Conservation (phyloP, 2,329 filamentous ascomycete species). For the Penicillium palitans region DNA sequence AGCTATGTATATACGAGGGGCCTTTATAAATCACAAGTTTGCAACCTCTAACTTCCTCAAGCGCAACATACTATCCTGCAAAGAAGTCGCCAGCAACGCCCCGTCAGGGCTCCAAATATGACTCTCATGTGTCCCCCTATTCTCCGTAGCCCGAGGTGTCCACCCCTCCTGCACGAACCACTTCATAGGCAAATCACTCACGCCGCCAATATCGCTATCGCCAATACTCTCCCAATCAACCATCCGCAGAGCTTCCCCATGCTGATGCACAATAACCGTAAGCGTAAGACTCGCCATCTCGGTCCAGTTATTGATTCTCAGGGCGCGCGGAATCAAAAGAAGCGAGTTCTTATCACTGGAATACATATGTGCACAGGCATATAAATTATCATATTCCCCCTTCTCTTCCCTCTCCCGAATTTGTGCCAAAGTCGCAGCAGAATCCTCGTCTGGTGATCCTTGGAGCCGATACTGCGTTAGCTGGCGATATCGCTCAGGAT, state of each 20-base stretch:
- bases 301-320: conserved; percentile 43
- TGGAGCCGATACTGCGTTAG: conserved; percentile 50
- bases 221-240: conserved; percentile 34
- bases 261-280: conserved; percentile 51
- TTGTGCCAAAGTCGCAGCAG: conserved; percentile 10
- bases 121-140: conserved; percentile 50
- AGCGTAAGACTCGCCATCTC: conserved; percentile 52
- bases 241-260: conserved; percentile 44
- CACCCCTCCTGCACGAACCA: conserved; percentile 55
- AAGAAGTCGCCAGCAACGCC: conserved; percentile 47
- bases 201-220: conserved; percentile 1
- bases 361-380: conserved; percentile 59
- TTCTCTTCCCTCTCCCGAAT: conserved; percentile 29
- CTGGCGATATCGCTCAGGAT: conserved; percentile 42
- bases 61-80: conserved; percentile 53
- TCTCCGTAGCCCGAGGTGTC: conserved; percentile 47
- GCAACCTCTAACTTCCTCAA: conserved; percentile 21
- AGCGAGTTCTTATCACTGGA: conserved; percentile 58
- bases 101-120: conserved; percentile 48
- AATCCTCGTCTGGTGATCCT: conserved; percentile 41
- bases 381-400: conserved; percentile 52
- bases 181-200: conserved; percentile 31
- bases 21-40: conserved; percentile 23
- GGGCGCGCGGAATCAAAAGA: conserved; percentile 53
- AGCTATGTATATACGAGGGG: neutral